These are phyloP conservation scores for Pichia sorboxylosa DNA, from an alignment of 1,139 yeast species.

Conservation along the genomic window DNA sequence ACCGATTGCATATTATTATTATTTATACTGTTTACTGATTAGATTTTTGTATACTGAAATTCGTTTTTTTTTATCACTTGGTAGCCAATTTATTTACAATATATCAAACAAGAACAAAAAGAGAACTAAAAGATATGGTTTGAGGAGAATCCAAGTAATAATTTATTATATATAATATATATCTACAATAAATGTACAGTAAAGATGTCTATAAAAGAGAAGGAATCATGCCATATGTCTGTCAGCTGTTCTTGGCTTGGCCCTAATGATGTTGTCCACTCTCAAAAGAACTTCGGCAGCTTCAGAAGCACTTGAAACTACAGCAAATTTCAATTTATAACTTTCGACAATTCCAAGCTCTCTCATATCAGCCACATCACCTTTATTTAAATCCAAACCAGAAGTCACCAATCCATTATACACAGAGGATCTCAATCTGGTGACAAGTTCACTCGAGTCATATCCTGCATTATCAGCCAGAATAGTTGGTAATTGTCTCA, in stretches of 20 bases:
- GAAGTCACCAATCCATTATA: slow-evolving; percentile 87
- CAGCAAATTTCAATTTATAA: slow-evolving; percentile 83
- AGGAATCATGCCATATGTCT: slow-evolving; percentile 34
- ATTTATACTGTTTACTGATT: not conserved
- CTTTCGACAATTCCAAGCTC: slow-evolving; percentile 89
- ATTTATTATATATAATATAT: no score
- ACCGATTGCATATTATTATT: not conserved
- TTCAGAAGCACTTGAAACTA: slow-evolving; percentile 92
- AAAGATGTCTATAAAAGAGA: no score
- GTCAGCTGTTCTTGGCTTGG: slow-evolving; percentile 95
- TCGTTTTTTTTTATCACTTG: no score
- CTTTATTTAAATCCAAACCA: slow-evolving; percentile 78
- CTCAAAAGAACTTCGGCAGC: slow-evolving; percentile 93
- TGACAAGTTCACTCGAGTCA: slow-evolving; percentile 85
- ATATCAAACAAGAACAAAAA: no score
- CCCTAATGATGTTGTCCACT: slow-evolving; percentile 92
- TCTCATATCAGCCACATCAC: slow-evolving; percentile 86
- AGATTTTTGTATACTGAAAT: no score
- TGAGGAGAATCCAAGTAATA: no score
- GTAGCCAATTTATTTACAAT: no score
- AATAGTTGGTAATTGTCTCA: slow-evolving; percentile 90
- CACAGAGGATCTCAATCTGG: slow-evolving; percentile 84
- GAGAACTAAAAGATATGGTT: no score
- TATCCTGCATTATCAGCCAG: slow-evolving; percentile 96
- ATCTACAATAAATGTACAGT: no score